Conservation (phyloP, 257 asterid species). For the Eucommia ulmoides region DNA sequence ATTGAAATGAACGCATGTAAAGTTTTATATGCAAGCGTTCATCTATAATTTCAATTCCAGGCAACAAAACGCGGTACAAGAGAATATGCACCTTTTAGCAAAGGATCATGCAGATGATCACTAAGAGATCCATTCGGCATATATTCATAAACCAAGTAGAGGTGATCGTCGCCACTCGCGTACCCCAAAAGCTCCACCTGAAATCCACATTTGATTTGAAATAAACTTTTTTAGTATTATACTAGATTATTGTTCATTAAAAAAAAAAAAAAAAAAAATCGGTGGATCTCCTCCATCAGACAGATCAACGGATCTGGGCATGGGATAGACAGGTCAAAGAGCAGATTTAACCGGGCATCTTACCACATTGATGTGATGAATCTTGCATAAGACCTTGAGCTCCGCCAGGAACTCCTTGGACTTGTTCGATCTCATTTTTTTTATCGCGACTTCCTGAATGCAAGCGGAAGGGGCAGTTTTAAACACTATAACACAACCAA, state of each 20-base stretch:
- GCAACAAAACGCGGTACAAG: too few relatives aligned
- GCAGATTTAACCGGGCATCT: too few relatives aligned
- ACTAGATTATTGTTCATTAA: too few relatives aligned
- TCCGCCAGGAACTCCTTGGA: constrained; percentile 87
- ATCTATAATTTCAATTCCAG: too few relatives aligned
- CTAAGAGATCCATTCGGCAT: constrained; percentile 53
- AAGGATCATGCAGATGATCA: constrained; percentile 72
- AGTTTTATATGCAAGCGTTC: too few relatives aligned
- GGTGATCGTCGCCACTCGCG: constrained; percentile 77
- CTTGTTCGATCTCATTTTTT: constrained; percentile 78
- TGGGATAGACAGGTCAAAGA: too few relatives aligned
- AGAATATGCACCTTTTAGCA: constrained; percentile 74
- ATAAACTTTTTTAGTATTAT: background rate
- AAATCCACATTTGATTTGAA: background rate
- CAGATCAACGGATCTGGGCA: too few relatives aligned
- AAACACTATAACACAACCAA: background rate
- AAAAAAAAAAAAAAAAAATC: too few relatives aligned
- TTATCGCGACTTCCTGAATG: constrained; percentile 70
- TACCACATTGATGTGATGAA: constrained; percentile 87
- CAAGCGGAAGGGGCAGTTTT: background rate
- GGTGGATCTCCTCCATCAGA: too few relatives aligned
- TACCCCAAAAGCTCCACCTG: constrained; percentile 86
- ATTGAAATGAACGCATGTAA: too few relatives aligned
- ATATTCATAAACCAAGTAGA: constrained; percentile 67
- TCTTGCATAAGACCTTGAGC: constrained; percentile 67